phyloP scores from a whole-genome alignment of 2,329 filamentous ascomycete species.

The Pestalotiopsis sp. region DNA sequence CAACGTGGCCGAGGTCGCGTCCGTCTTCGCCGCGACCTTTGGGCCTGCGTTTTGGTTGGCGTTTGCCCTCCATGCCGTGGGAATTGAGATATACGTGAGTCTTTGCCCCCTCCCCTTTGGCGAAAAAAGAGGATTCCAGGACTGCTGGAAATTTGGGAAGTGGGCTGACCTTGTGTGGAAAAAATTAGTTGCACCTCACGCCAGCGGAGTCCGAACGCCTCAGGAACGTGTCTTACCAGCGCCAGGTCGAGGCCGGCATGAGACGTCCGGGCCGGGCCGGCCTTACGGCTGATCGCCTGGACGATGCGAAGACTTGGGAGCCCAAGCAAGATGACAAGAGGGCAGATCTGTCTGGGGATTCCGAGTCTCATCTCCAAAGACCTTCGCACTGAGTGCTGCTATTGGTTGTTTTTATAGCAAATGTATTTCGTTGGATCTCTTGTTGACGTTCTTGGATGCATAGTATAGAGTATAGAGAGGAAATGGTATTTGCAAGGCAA shows the following conservation, averaged over 20 bases:
- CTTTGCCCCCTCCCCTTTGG: no score
- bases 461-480: no score
- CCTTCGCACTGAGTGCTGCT: not conserved
- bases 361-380: not conserved
- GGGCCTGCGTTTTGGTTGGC: slow-evolving; percentile 57
- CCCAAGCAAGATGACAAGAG: not conserved
- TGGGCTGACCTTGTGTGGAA: not conserved
- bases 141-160: slow-evolving; percentile 11
- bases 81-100: slow-evolving; percentile 51
- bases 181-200: slow-evolving; percentile 50
- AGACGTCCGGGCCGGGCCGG: slow-evolving; percentile 50
- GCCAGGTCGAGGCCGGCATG: slow-evolving; percentile 57
- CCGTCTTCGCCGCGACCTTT: slow-evolving; percentile 49
- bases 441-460: no score
- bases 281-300: slow-evolving; percentile 41
- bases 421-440: not conserved
- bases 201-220: slow-evolving; percentile 56
- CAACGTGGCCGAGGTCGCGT: slow-evolving; percentile 35
- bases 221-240: slow-evolving; percentile 56
- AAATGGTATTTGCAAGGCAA: no score
- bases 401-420: not conserved
- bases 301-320: slow-evolving; percentile 11
- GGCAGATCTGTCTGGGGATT: not conserved
- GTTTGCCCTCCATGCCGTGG: slow-evolving; percentile 50
- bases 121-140: no score